Evolutionary conservation across 768 basidiomycete species (phyloP).

Genomic region (Fomitopsis serialis): DNA sequence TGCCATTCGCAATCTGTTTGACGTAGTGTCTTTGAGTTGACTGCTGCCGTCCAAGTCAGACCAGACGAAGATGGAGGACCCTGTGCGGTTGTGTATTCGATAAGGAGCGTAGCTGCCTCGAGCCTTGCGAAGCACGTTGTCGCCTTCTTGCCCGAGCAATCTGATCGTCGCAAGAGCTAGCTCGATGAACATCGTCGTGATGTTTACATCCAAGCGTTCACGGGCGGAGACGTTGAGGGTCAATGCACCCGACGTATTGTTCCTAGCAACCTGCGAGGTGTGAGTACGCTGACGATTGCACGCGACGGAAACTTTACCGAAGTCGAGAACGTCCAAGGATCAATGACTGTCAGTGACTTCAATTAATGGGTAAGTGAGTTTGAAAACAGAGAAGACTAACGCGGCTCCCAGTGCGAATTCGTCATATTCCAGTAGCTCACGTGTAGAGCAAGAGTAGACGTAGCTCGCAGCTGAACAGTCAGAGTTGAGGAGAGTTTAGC

Average conservation of each 20-base stretch:
- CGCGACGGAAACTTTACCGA: constrained; percentile 34
- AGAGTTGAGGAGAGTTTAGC: not conserved
- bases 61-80: constrained; percentile 81
- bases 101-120: constrained; percentile 93
- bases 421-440: constrained; percentile 96
- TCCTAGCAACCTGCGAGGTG: constrained; percentile 45
- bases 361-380: not conserved
- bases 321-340: constrained; percentile 89
- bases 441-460: constrained; percentile 72
- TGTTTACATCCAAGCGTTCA: constrained; percentile 84
- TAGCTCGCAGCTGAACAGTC: constrained; percentile 67
- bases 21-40: constrained; percentile 39
- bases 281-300: not conserved
- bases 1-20: constrained; percentile 66
- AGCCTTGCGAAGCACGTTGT: constrained; percentile 64
- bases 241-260: constrained; percentile 43
- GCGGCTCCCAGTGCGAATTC: constrained; percentile 97
- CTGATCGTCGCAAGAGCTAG: constrained; percentile 69
- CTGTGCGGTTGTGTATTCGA: constrained; percentile 86
- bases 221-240: constrained; percentile 62
- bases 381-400: constrained; percentile 33
- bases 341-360: constrained; percentile 68
- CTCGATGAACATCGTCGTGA: constrained; percentile 88
- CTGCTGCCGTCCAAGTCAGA: constrained; percentile 63
- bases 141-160: constrained; percentile 71